Base-by-base conservation (phyloP, 257 asterid genomes). In the Primulina tabacum region DNA sequence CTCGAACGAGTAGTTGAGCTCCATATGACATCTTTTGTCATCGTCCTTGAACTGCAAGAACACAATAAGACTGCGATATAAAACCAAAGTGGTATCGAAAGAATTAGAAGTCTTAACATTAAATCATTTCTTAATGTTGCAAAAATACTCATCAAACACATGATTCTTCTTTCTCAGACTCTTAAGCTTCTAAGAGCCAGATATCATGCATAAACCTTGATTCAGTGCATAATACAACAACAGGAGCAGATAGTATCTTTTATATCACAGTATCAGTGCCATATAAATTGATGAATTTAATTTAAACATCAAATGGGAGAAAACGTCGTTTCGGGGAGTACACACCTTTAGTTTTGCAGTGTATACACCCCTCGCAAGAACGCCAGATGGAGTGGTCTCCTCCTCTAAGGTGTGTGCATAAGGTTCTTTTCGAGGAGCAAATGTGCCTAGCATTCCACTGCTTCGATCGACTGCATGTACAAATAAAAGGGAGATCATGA, bases 351-450 rank as follows among this genome's bases (percentile, higher is more conserved):
- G 92, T 71, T 77, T 80, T 28, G 96, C 94, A 5, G 81, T 76
- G 76, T 89, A 89, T 43, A 65, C 82, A 43, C 96, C 96, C 79
- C 96, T 86, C 16, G 92, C 96, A 60, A 89, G 90, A 65, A 82
- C 84, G 24, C 94, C 92, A 20, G 96, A 85, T 8, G 96, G 96
- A 53, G 96, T 78, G 5, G 90, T 89, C 78, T 89, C 92, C 79
- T 86, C 89, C 82, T 88, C 96, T 64, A 88, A 72, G 71, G 78
- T 78, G 76, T 83, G 87, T n/a, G 73, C 74, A 37, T 84, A 86
- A 0, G 92, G 83, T 64, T 85, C 89, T 68, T 79, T 80, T 11
- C 78, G 94, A 52, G 94, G 96, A 75, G 92, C 96, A 78, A 87
- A 89, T 4, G 96, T 87, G 60, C 96, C 96, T 35, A 89, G 71